A percentile compares a stretch with the other conserved stretches of the same genome.
Conservation (phyloP, 2,329 filamentous ascomycete genomes). For the Aspergillus arachidicola region DNA sequence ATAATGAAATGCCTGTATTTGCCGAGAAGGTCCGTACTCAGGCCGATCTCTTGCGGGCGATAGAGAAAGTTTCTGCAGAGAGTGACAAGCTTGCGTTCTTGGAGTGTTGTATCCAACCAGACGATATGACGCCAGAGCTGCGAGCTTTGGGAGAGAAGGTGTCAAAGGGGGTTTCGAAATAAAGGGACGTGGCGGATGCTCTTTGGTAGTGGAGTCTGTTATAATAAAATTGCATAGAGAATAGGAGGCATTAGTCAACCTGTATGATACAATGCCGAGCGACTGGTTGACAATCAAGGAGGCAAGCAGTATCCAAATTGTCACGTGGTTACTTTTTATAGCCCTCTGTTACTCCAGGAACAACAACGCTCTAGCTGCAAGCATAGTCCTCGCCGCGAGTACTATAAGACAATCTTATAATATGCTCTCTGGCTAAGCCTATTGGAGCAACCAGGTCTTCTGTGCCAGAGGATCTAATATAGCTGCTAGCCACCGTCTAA, state of each 20-base stretch:
- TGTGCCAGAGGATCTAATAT: not conserved
- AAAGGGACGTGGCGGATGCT: not conserved
- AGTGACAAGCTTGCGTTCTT: slow-evolving; percentile 11
- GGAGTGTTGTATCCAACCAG: slow-evolving; percentile 13
- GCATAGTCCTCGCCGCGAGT: not conserved
- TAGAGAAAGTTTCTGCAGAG: slow-evolving; percentile 2
- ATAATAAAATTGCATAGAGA: not conserved
- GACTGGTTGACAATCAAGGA: not conserved
- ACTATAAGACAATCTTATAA: too few relatives aligned
- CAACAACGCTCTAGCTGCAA: not conserved
- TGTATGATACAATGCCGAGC: not conserved
- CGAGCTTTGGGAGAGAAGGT: not conserved
- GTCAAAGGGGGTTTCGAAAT: not conserved
- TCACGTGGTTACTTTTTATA: not conserved
- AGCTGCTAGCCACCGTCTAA: not conserved
- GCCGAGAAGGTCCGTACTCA: slow-evolving; percentile 5
- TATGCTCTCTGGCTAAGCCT: too few relatives aligned
- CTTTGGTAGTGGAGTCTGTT: not conserved
- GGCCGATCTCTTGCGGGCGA: not conserved
- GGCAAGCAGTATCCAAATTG: not conserved
- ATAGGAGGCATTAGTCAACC: not conserved
- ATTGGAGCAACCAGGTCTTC: too few relatives aligned
- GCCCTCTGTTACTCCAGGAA: not conserved
- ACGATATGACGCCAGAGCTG: slow-evolving; percentile 10
- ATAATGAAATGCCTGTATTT: not conserved